Percentiles rank a stretch among this genome's conserved stretches.
phyloP scores from a whole-genome alignment of 2,329 filamentous ascomycete species.

The Penicillium sp. region DNA sequence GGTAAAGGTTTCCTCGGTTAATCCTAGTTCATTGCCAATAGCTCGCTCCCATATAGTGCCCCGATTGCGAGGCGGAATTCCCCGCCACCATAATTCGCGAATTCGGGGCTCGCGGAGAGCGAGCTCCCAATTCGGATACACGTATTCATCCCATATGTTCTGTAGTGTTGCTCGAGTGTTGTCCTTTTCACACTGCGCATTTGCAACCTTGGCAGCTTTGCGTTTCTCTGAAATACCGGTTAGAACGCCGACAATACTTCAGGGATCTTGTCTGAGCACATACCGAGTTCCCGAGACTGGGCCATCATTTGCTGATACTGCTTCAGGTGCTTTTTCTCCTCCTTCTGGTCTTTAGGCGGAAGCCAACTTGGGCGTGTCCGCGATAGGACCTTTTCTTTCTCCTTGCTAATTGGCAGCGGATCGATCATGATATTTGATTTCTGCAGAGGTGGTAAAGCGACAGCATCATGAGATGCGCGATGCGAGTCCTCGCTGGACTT shows the following conservation, averaged over 20 bases:
- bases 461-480: slow-evolving; percentile 36
- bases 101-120: slow-evolving; percentile 56
- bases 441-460: slow-evolving; percentile 60
- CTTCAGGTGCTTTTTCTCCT: slow-evolving; percentile 84
- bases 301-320: slow-evolving; percentile 67
- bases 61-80: slow-evolving; percentile 57
- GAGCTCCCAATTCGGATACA: slow-evolving; percentile 60
- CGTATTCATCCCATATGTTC: slow-evolving; percentile 62
- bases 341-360: slow-evolving; percentile 73
- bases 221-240: slow-evolving; percentile 46
- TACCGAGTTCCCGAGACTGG: slow-evolving; percentile 58
- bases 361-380: slow-evolving; percentile 68
- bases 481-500: slow-evolving; percentile 42
- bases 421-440: slow-evolving; percentile 65
- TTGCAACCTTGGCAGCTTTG: slow-evolving; percentile 49
- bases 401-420: slow-evolving; percentile 64
- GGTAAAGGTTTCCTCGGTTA: slow-evolving; percentile 56
- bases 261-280: slow-evolving; percentile 19
- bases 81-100: slow-evolving; percentile 65
- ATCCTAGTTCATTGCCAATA: slow-evolving; percentile 60
- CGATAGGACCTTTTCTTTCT: slow-evolving; percentile 64
- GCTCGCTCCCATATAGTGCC: slow-evolving; percentile 61
- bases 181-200: slow-evolving; percentile 51
- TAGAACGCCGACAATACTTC: background rate
- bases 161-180: slow-evolving; percentile 55